Evolutionary conservation across 73 alveolate genomes (phyloP), one percentile per base, ranked within the genome.

Genomic region (Tetrahymena borealis): DNA sequence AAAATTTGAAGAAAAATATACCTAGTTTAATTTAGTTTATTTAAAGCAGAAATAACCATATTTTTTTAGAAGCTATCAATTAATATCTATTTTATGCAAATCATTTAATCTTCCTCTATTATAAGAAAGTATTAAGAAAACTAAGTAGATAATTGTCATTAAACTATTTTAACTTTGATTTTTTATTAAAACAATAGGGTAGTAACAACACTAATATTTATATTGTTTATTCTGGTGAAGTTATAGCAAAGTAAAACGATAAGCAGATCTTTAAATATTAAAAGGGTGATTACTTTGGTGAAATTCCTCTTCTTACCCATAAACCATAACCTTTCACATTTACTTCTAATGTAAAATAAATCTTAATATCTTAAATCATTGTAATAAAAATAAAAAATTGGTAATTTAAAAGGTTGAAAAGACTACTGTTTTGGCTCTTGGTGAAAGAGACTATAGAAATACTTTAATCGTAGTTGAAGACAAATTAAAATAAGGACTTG

Each of bases 181-280:
- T 97, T 94, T 98, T 97, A 94, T 93, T 97, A 78, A 90, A 97
- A 18, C 98, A 97, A 91, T 97, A 97, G 90, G 99, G 99, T 35
- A 94, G 79, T 16, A 93, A 96, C 31, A 94, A 91, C 33, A 99
- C 99, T 9, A 97, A 99, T 13, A 96, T 60, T 60, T 60, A 98
- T 93, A 96, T 97, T 33, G 85, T 60, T 18, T 60, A 60, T 60
- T 60, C 20, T 24, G 85, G 85, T 18, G 85, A 60, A 60, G 85
- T 60, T 60, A 13, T 60, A 60, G 85, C 85, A 20, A 60, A 60
- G 85, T n/a, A 60, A 60, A 60, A 60, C 28, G 85, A 60, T 60
- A 20, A 60, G 28, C n/a, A 60, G 28, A 24, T 60, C n/a, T 60
- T 60, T 60, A 60, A 60, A 60, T 60, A 60, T 60, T 32, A 60